Evolutionary conservation across 169 alveolate genomes (phyloP), one percentile per base, ranked within the genome.

Genomic region (Hammondia hammondi): DNA sequence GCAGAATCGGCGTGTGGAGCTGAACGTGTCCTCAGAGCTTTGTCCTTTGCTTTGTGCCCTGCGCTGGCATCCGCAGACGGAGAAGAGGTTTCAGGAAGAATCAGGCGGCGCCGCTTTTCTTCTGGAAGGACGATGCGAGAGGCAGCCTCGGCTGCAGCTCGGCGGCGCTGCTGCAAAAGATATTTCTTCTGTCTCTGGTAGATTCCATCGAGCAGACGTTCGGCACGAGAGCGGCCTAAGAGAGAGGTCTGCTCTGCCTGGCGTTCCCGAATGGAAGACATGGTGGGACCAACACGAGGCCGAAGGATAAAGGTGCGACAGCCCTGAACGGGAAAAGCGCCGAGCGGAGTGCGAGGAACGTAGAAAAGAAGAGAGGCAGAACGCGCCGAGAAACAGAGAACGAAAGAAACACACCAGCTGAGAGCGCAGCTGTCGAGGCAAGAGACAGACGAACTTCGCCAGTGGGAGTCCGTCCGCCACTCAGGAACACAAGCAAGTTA

Each of bases 161-260:
- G 92, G 48, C 67, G 81, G 37, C 93, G 87, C 71, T 72, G 90
- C 73, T 95, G 72, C 32, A 29, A 52, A 57, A 73, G 72, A 17
- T 91, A 84, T 39, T 72, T 73, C 77, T 19, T 24, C 81, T 85
- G 93, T 9, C 77, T 85, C 27, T 43, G 82, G 71, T 88, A 81
- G 17, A 89, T 77, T n/a, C 81, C 81, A 57, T 93, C 96, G 46
- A 90, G 81, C 72, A 81, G 84, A 67, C 93, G 85, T 81, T 77
- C 93, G 35, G 95, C 95, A 21, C 92, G 70, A 48, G 90, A 73
- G 77, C 95, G 93, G 52, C 92, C 88, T n/a, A 84, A 72, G 77
- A 35, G 89, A 43, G 46, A 24, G 48, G 93, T 27, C 27, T 94
- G 92, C 10, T 88, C 24, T 32, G 39, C 77, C n/a, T 61, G 89